Conservation (phyloP, 2,329 filamentous ascomycete species). For the Epichloe typhina region DNA sequence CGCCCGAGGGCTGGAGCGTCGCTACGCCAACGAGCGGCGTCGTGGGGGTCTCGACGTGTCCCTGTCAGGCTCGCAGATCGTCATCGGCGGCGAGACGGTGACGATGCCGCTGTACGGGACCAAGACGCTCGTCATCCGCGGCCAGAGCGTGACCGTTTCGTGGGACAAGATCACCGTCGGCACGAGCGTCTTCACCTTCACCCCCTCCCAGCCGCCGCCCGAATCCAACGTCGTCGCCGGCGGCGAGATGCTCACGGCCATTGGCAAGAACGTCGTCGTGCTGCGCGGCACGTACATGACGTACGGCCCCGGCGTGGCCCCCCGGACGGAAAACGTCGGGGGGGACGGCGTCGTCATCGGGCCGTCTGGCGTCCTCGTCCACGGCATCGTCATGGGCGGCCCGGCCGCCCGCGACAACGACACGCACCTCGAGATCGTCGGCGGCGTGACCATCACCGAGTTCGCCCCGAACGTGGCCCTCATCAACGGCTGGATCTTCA, state of each 20-base stretch:
- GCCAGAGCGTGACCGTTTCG: conserved; percentile 21
- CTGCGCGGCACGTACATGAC: conserved; percentile 31
- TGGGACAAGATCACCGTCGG: conserved; percentile 23
- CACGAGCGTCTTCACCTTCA: conserved; percentile 24
- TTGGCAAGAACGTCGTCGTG: conserved; percentile 27
- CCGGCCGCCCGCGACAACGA: conserved; percentile 19
- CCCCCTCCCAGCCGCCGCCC: conserved; percentile 15
- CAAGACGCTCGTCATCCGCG: conserved; percentile 19
- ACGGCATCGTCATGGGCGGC: conserved; percentile 31
- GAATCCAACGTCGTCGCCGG: conserved; percentile 33
- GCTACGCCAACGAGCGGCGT: conserved; percentile 24
- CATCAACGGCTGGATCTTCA: conserved; percentile 36
- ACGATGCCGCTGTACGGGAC: conserved; percentile 24
- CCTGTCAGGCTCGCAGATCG: conserved; percentile 26
- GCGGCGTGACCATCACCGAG: conserved; percentile 39
- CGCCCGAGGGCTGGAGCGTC: conserved; percentile 16
- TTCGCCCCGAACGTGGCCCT: conserved; percentile 35
- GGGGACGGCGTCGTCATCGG: conserved; percentile 36
- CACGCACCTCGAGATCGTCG: conserved; percentile 33
- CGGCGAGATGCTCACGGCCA: conserved; percentile 32
- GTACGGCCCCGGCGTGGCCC: conserved; percentile 25
- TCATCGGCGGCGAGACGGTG: conserved; percentile 30
- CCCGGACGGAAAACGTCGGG: conserved; percentile 29
- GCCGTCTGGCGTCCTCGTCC: conserved; percentile 28
- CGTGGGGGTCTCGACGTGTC: conserved; percentile 27